Evolutionary conservation across 116 monocot genomes (phyloP), one percentile per base, ranked within the genome.

Genomic region (Iris pallida): DNA sequence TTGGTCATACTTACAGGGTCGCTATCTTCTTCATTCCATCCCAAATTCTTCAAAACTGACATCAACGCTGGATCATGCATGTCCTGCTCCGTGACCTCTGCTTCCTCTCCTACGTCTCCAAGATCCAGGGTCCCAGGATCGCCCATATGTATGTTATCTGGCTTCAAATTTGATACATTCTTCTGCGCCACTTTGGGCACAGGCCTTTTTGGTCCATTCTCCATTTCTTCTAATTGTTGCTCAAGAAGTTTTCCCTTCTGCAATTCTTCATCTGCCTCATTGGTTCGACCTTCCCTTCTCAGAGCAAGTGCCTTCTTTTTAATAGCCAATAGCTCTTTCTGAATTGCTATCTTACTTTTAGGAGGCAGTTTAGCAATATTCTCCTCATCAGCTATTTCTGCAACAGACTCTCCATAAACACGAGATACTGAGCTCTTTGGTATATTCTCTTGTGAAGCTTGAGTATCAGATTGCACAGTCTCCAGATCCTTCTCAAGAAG

Each of bases 281-380:
- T 82, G 6, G 76, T 17, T 7, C 70, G 77, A 13, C 98, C 98
- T 75, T 93, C 98, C 55, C 93, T 85, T 70, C 85, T 83, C 64
- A 98, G 90, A 53, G 85, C 73, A 67, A 92, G 98, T 9, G 90
- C 98, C 68, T 82, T 90, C 84, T 92, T 98, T 75, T 98, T 98
- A 63, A 93, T 71, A 78, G 59, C 83, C 63, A 98, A 67, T 63
- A 98, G 80, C 60, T 98, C 93, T 73, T 68, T 98, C 73, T 98
- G 98, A 49, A 98, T 82, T 55, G 65, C 74, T 9, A 90, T 48
- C 68, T 82, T 98, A 77, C 78, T 88, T 79, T 84, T 93, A 47
- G 61, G 75, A 56, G 68, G 62, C 11, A 66, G 63, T 44, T 66
- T 80, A 9, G 53, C 6, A 54, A n/a, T 20, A 10, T 13, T 70